Percentiles rank a stretch among this genome's conserved stretches.
Conservation (phyloP, 805 yeast genomes). For the Lipomyces sp. region DNA sequence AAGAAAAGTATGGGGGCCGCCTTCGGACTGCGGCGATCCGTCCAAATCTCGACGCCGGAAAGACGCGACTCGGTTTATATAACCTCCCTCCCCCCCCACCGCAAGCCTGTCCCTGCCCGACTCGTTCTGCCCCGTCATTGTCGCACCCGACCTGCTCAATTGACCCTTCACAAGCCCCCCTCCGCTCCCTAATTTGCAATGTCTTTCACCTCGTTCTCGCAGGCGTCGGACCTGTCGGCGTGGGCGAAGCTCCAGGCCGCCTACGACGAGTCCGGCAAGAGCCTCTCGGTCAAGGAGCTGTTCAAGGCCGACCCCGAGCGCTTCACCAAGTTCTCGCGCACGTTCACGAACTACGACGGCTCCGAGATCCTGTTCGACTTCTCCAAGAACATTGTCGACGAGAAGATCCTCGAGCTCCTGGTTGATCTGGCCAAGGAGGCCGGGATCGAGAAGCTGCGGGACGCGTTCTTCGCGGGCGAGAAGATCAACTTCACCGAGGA, state of each 20-base stretch:
- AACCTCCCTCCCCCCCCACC: too few relatives aligned
- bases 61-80: too few relatives aligned
- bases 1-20: too few relatives aligned
- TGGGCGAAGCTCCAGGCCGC: constrained; percentile 75
- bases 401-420: constrained; percentile 67
- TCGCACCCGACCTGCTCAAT: too few relatives aligned
- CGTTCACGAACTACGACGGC: constrained; percentile 80
- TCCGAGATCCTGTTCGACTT: constrained; percentile 90
- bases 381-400: constrained; percentile 90
- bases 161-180: too few relatives aligned
- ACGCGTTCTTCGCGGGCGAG: constrained; percentile 86
- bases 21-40: too few relatives aligned
- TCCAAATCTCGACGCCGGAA: too few relatives aligned
- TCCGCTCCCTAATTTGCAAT: constrained; percentile 11
- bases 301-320: constrained; percentile 72
- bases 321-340: constrained; percentile 69
- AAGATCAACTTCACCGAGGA: constrained; percentile 94
- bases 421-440: constrained; percentile 85
- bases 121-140: too few relatives aligned
- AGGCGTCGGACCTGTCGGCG: constrained; percentile 72
- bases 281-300: constrained; percentile 70
- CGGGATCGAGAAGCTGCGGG: constrained; percentile 79
- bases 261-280: constrained; percentile 66
- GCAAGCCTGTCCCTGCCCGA: too few relatives aligned
- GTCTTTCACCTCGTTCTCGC: constrained; percentile 50